These are phyloP conservation scores for Colletotrichum chlorophyti DNA, from an alignment of 2,329 filamentous ascomycete species.

Conservation along the genomic window DNA sequence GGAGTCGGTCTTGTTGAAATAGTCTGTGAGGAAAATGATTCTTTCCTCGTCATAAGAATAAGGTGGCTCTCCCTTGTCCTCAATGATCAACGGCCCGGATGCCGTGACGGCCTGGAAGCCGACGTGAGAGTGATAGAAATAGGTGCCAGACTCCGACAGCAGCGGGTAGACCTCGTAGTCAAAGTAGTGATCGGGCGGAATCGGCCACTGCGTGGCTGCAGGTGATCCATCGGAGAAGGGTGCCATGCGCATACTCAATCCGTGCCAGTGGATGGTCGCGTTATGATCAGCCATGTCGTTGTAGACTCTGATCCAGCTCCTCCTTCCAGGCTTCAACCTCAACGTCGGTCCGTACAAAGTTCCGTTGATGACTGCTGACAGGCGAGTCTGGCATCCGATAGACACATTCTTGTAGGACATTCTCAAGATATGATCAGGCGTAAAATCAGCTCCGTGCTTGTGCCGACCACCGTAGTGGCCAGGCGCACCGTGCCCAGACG, in stretches of 20 bases:
- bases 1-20: conserved; percentile 61
- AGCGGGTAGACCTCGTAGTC: conserved; percentile 69
- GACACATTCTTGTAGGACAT: conserved; percentile 42
- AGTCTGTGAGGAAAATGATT: conserved; percentile 61
- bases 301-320: conserved; percentile 64
- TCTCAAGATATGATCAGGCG: conserved; percentile 7
- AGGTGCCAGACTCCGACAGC: conserved; percentile 63
- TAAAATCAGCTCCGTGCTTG: conserved; percentile 10
- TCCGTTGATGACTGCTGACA: conserved; percentile 59
- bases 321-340: conserved; percentile 53
- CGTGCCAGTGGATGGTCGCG: conserved; percentile 72
- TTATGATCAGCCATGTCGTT: conserved; percentile 61
- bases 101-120: conserved; percentile 67
- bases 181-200: conserved; percentile 66
- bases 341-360: conserved; percentile 58
- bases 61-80: conserved; percentile 52
- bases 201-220: conserved; percentile 69
- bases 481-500: conserved; percentile 2
- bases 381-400: conserved; percentile 52
- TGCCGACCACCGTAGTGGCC: conserved; percentile 23
- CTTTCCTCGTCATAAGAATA: conserved; percentile 70
- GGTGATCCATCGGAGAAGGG: conserved; percentile 71
- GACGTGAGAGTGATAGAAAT: conserved; percentile 74
- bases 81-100: conserved; percentile 64
- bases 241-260: conserved; percentile 63